Evolutionary conservation across 1,139 yeast genomes (phyloP).

Genomic region (Protomyces gravidus): DNA sequence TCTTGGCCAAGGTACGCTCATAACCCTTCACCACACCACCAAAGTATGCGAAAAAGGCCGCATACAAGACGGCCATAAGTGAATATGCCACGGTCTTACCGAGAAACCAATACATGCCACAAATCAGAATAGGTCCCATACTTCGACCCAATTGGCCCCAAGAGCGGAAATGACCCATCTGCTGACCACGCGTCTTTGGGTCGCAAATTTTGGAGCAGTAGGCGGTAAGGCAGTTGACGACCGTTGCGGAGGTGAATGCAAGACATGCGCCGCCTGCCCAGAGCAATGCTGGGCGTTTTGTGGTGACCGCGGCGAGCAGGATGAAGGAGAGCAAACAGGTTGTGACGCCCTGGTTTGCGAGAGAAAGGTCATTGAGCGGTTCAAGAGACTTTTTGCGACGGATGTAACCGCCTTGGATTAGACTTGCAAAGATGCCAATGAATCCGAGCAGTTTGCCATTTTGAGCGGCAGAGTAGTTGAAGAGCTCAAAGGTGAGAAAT

Average conservation of each 20-base stretch:
- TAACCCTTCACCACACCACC: slow-evolving; percentile 5
- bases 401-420: slow-evolving; percentile 28
- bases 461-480: slow-evolving; percentile 26
- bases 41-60: slow-evolving; percentile 10
- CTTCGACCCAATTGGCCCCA: slow-evolving; percentile 27
- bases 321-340: slow-evolving; percentile 20
- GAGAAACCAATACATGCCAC: slow-evolving; percentile 28
- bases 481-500: slow-evolving; percentile 24
- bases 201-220: slow-evolving; percentile 20
- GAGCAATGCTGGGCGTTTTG: slow-evolving; percentile 4
- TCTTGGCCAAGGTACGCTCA: not conserved
- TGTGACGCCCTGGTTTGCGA: slow-evolving; percentile 12
- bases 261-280: slow-evolving; percentile 25
- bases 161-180: slow-evolving; percentile 24
- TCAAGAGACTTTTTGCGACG: slow-evolving; percentile 15
- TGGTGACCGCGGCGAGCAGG: slow-evolving; percentile 17
- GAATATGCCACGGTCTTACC: slow-evolving; percentile 25
- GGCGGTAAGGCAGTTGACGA: slow-evolving; percentile 22
- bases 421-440: slow-evolving; percentile 23
- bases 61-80: slow-evolving; percentile 8
- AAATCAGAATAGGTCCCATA: slow-evolving; percentile 25
- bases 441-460: slow-evolving; percentile 23
- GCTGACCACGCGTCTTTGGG: slow-evolving; percentile 8
- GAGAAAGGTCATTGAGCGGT: slow-evolving; percentile 9
- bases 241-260: slow-evolving; percentile 27